Conservation (phyloP, 148 eudicot genomes). For the Vaccinium corymbosum region DNA sequence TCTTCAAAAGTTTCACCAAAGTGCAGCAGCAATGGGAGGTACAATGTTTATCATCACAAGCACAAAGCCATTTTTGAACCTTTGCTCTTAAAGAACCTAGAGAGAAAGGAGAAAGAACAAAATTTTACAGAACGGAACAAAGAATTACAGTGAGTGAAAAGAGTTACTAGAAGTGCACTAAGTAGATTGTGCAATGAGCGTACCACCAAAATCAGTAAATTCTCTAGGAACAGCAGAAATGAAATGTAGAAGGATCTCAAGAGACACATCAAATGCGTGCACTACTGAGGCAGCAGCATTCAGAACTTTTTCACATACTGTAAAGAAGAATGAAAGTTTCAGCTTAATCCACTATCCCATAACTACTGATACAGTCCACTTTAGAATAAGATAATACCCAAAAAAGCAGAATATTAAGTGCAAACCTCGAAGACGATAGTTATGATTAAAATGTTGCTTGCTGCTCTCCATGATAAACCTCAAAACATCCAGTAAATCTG, state of each 20-base stretch:
- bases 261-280: slow-evolving; percentile 52
- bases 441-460: slow-evolving; percentile 89
- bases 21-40: slow-evolving; percentile 19
- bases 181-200: slow-evolving; percentile 18
- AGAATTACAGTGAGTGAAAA: not conserved
- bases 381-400: not conserved
- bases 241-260: slow-evolving; percentile 70
- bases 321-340: slow-evolving; percentile 17
- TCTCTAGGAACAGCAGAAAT: slow-evolving; percentile 81
- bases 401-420: slow-evolving; percentile 10
- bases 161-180: slow-evolving; percentile 2
- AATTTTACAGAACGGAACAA: slow-evolving; percentile 10
- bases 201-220: slow-evolving; percentile 76
- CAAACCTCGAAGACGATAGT: slow-evolving; percentile 75
- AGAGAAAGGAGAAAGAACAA: slow-evolving; percentile 5
- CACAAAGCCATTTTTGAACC: slow-evolving; percentile 66
- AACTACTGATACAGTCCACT: not conserved
- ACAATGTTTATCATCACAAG: slow-evolving; percentile 23
- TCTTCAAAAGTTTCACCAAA: slow-evolving; percentile 39
- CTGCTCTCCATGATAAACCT: slow-evolving; percentile 79
- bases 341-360: slow-evolving; percentile 8
- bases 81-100: slow-evolving; percentile 61
- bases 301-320: slow-evolving; percentile 75
- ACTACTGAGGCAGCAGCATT: slow-evolving; percentile 62
- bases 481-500: slow-evolving; percentile 55